These are phyloP conservation scores for Echeveria elegans DNA, from an alignment of 164 flowering plant species.

Conservation along the genomic window DNA sequence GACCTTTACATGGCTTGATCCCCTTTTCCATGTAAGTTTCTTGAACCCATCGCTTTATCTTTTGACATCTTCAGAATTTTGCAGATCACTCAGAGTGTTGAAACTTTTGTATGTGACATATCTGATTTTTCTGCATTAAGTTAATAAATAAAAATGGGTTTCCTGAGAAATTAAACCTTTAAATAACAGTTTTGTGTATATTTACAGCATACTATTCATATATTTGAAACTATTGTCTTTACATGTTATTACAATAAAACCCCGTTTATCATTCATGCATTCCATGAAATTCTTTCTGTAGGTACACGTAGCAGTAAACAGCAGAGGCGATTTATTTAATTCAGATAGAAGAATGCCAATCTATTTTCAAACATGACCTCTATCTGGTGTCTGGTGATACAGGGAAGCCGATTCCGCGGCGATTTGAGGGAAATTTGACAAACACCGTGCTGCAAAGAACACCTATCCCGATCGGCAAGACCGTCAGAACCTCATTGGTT, in stretches of 20 bases:
- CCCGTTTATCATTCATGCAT: no score
- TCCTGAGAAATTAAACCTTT: background rate
- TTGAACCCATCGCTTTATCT: background rate
- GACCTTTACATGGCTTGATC: background rate
- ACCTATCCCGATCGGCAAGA: slow-evolving; percentile 9
- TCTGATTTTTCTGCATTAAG: background rate
- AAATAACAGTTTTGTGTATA: background rate
- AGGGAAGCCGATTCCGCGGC: slow-evolving; percentile 14
- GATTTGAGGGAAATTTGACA: slow-evolving; percentile 13
- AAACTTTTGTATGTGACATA: background rate
- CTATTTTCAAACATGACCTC: background rate
- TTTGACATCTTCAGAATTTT: background rate
- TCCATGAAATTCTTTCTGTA: no score
- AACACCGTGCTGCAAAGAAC: slow-evolving; percentile 13
- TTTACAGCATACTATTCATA: background rate
- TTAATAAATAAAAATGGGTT: background rate
- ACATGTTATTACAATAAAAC: background rate
- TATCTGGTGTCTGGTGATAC: no score
- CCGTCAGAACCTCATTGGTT: slow-evolving; percentile 2
- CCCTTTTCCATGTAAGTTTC: background rate
- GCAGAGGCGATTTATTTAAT: no score
- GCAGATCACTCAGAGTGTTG: background rate
- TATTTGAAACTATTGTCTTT: no score
- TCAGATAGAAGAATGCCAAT: background rate
- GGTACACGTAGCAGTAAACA: no score